phyloP scores from a whole-genome alignment of 179 eudicot genomes.

The Vitellaria paradoxa region DNA sequence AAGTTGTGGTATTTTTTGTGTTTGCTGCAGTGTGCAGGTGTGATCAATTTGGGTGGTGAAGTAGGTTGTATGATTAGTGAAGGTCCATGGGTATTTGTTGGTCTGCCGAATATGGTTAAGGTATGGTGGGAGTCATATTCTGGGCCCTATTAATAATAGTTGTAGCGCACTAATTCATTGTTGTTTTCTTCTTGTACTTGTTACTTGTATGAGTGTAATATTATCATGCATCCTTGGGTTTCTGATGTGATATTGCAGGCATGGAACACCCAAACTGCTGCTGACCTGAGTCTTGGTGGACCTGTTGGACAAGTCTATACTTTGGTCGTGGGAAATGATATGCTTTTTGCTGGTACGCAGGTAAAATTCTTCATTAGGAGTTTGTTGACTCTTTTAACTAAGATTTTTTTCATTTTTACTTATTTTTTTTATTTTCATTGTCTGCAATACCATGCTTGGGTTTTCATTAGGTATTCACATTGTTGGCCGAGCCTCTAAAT shows the following conservation, averaged over 20 bases:
- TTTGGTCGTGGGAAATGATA: conserved; percentile 77
- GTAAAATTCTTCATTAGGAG: conserved; percentile 29
- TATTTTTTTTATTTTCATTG: too few relatives aligned
- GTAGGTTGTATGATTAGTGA: conserved; percentile 93
- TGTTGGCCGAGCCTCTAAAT: neutral
- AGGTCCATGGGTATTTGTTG: conserved; percentile 96
- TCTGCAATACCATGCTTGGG: neutral
- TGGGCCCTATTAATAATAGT: conserved; percentile 1
- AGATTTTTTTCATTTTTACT: neutral
- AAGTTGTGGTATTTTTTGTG: conserved; percentile 7
- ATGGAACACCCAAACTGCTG: conserved; percentile 69
- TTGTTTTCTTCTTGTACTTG: neutral
- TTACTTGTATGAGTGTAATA: neutral
- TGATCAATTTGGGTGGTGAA: conserved; percentile 65
- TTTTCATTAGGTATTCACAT: neutral
- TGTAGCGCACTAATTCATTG: neutral
- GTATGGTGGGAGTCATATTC: conserved; percentile 38
- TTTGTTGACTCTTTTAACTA: neutral
- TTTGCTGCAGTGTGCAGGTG: conserved; percentile 55
- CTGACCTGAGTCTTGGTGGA: conserved; percentile 74
- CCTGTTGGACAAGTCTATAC: conserved; percentile 95
- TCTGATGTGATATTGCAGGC: conserved; percentile 47
- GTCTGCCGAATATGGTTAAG: conserved; percentile 86
- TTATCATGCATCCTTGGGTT: conserved; percentile 7
- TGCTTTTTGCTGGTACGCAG: conserved; percentile 91